These are phyloP conservation scores for Pythium sp. DNA, from an alignment of 352 stramenopile genomes.

Conservation along the genomic window DNA sequence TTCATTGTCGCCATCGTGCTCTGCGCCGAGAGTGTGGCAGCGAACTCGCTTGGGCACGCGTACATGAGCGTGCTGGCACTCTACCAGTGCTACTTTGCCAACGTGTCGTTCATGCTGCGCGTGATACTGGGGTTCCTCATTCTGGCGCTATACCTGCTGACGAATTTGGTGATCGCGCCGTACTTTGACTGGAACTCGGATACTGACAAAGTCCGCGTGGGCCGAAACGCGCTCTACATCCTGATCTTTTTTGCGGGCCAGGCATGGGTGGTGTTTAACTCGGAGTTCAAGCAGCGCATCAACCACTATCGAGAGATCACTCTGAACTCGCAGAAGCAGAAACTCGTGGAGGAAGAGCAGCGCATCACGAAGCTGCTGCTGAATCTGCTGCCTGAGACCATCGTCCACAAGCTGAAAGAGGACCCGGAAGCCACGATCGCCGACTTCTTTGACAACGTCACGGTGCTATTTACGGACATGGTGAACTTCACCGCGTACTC, in stretches of 20 bases:
- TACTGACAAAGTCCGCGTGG: constrained; percentile 48
- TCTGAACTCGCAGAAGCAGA: constrained; percentile 80
- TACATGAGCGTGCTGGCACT: constrained; percentile 78
- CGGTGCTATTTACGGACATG: constrained; percentile 85
- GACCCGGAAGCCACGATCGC: constrained; percentile 75
- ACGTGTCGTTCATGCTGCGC: constrained; percentile 73
- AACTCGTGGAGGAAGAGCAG: constrained; percentile 76
- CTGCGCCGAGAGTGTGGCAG: constrained; percentile 59
- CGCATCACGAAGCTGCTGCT: constrained; percentile 77
- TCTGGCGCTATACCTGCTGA: constrained; percentile 56
- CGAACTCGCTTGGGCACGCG: constrained; percentile 68
- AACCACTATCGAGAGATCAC: constrained; percentile 84
- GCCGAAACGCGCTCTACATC: constrained; percentile 77
- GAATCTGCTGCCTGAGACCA: constrained; percentile 79
- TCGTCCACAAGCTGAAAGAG: constrained; percentile 83
- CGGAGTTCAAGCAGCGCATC: constrained; percentile 85
- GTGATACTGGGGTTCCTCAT: constrained; percentile 57
- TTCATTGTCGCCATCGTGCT: constrained; percentile 57
- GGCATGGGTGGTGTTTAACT: constrained; percentile 84
- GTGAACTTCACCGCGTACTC: constrained; percentile 85
- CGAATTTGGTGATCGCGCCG: constrained; percentile 60
- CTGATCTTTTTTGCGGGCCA: constrained; percentile 79
- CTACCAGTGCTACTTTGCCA: constrained; percentile 84
- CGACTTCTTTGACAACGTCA: constrained; percentile 85
- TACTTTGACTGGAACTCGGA: constrained; percentile 33